Evolutionary conservation across 2,329 filamentous ascomycete genomes (phyloP).

Genomic region (Fusarium redolens): DNA sequence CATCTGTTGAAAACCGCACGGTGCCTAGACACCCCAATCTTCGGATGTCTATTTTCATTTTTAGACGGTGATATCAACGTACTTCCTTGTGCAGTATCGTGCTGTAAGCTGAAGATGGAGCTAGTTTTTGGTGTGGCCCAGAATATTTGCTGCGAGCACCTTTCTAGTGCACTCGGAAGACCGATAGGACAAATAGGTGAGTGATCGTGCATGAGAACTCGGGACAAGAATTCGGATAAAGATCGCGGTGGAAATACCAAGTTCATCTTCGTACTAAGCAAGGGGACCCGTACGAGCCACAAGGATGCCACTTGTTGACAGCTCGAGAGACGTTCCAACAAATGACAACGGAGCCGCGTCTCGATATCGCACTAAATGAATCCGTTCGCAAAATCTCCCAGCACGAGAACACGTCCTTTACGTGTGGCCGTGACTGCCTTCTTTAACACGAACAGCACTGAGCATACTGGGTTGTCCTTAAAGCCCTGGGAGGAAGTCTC

Average conservation of each 20-base stretch:
- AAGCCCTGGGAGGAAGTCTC: neutral
- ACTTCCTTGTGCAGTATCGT: neutral
- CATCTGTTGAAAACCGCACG: neutral
- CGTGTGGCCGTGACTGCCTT: neutral
- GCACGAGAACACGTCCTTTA: conserved; percentile 9
- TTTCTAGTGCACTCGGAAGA: neutral
- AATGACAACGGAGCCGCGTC: conserved; percentile 13
- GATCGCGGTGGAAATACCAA: conserved; percentile 16
- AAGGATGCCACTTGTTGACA: conserved; percentile 28
- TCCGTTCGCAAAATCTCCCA: neutral
- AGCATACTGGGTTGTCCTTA: neutral
- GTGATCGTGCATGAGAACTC: neutral
- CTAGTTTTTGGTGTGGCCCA: neutral
- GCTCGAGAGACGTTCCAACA: conserved; percentile 24
- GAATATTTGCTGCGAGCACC: neutral
- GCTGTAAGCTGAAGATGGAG: neutral
- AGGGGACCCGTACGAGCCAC: conserved; percentile 17
- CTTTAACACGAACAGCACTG: neutral
- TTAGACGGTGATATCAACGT: neutral
- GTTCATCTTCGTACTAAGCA: conserved; percentile 10
- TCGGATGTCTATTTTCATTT: neutral
- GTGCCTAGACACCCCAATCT: conserved; percentile 14
- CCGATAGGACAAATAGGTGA: neutral
- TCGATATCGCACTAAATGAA: conserved; percentile 8
- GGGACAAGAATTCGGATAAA: conserved; percentile 7